phyloP scores from a whole-genome alignment of 202 grass and related monocot genomes.

The Zoysia matrella region DNA sequence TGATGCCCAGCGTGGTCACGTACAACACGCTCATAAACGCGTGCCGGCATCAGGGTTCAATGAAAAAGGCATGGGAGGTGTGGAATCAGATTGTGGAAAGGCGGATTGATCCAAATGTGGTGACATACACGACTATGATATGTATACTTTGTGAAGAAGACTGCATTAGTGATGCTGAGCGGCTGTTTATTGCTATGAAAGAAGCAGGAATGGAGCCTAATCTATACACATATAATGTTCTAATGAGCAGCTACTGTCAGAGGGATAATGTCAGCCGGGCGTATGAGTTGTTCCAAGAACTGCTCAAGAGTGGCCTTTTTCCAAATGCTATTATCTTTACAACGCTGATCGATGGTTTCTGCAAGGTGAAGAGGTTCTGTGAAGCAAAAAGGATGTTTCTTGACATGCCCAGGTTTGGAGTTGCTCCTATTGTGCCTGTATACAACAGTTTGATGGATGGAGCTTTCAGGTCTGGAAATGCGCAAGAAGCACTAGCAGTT shows the following conservation, averaged over 20 bases:
- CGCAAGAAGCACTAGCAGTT: conserved; percentile 45
- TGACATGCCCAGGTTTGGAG: conserved; percentile 53
- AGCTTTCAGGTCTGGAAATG: conserved; percentile 52
- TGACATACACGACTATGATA: conserved; percentile 62
- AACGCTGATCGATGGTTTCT: conserved; percentile 57
- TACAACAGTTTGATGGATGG: conserved; percentile 61
- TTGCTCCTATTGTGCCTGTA: conserved; percentile 51
- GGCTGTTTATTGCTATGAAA: conserved; percentile 45
- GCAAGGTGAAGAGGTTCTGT: conserved; percentile 32
- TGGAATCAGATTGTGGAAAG: conserved; percentile 50
- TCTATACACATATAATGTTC: conserved; percentile 56
- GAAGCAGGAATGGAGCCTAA: conserved; percentile 52
- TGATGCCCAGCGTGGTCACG: conserved; percentile 51
- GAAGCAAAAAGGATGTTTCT: conserved; percentile 45
- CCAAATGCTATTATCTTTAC: conserved; percentile 54
- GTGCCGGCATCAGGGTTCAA: conserved; percentile 43
- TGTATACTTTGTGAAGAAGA: conserved; percentile 53
- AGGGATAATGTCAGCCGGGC: conserved; percentile 24
- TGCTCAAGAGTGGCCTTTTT: conserved; percentile 47
- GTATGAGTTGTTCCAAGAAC: conserved; percentile 41
- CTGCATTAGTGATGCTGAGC: conserved; percentile 36
- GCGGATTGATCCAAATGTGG: conserved; percentile 44
- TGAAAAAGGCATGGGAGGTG: conserved; percentile 45
- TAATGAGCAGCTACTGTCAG: conserved; percentile 54
- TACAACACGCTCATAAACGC: conserved; percentile 61